phyloP scores from a whole-genome alignment of 2,329 filamentous ascomycete genomes.

The Lecanicillium sp. region DNA sequence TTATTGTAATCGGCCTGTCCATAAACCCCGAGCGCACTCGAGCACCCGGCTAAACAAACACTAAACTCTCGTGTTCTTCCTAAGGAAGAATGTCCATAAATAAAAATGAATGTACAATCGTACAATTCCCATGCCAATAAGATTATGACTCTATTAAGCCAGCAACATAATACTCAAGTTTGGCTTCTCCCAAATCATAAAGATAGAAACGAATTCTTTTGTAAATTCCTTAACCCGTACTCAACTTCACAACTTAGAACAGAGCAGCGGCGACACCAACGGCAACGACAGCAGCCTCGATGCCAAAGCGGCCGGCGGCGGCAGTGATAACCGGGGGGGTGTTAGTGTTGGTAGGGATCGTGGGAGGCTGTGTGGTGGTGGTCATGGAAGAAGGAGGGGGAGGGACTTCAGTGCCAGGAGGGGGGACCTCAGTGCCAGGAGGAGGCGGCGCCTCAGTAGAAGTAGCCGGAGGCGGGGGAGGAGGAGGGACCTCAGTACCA shows the following conservation, averaged over 20 bases:
- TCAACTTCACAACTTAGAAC: slow-evolving; percentile 22
- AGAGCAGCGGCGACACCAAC: slow-evolving; percentile 28
- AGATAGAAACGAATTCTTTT: neutral
- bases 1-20: slow-evolving; percentile 5
- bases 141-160: slow-evolving; percentile 2
- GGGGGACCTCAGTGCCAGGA: neutral
- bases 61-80: no score
- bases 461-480: neutral
- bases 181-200: neutral
- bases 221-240: neutral
- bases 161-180: neutral
- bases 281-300: slow-evolving; percentile 25
- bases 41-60: no score
- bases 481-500: slow-evolving; percentile 5
- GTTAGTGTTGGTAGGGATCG: slow-evolving; percentile 14
- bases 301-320: slow-evolving; percentile 27
- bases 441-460: slow-evolving; percentile 4
- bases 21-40: slow-evolving; percentile 3
- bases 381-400: slow-evolving; percentile 16
- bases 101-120: slow-evolving; percentile 1
- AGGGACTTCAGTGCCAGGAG: slow-evolving; percentile 9
- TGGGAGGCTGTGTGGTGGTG: slow-evolving; percentile 11
- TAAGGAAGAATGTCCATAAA: neutral
- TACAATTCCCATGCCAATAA: neutral
- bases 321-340: slow-evolving; percentile 22